Conservation (phyloP, 2,329 filamentous ascomycete species). For the Neofusicoccum kwambonambiense region DNA sequence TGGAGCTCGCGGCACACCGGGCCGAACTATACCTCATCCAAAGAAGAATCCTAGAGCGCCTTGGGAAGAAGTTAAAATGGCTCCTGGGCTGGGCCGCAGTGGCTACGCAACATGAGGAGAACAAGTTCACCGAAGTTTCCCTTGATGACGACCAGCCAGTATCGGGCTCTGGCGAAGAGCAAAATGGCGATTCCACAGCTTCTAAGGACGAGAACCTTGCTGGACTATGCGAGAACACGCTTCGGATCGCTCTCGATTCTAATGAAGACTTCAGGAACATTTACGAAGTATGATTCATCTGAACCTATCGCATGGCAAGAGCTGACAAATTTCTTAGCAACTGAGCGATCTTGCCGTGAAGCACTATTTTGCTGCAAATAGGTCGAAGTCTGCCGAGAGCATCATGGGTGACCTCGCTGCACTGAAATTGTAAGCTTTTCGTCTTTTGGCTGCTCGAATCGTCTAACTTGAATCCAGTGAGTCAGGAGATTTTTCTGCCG, state of each 20-base stretch:
- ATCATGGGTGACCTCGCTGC: slow-evolving; percentile 83
- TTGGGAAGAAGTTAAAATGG: slow-evolving; percentile 73
- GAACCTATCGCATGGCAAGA: neutral
- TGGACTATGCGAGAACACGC: slow-evolving; percentile 31
- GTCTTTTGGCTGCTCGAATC: slow-evolving; percentile 61
- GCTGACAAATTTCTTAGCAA: slow-evolving; percentile 50
- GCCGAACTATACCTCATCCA: slow-evolving; percentile 81
- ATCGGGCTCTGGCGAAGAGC: slow-evolving; percentile 20
- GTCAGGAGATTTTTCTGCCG: slow-evolving; percentile 68
- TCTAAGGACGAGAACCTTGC: slow-evolving; percentile 22
- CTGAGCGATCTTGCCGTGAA: slow-evolving; percentile 83
- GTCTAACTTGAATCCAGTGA: slow-evolving; percentile 77
- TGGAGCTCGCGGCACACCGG: slow-evolving; percentile 77
- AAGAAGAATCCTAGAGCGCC: slow-evolving; percentile 72
- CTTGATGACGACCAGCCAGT: slow-evolving; percentile 27
- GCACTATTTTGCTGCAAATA: slow-evolving; percentile 77
- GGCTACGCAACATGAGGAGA: slow-evolving; percentile 24
- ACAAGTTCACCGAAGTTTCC: slow-evolving; percentile 38
- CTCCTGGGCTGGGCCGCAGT: slow-evolving; percentile 66
- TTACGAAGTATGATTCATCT: slow-evolving; percentile 36
- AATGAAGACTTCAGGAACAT: slow-evolving; percentile 39
- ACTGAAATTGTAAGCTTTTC: slow-evolving; percentile 62
- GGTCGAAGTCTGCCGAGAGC: slow-evolving; percentile 72
- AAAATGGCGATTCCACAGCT: slow-evolving; percentile 15
- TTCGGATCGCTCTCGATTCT: slow-evolving; percentile 35